Evolutionary conservation across 2,329 filamentous ascomycete genomes (phyloP).

Genomic region (Pseudogymnoascus sp.): DNA sequence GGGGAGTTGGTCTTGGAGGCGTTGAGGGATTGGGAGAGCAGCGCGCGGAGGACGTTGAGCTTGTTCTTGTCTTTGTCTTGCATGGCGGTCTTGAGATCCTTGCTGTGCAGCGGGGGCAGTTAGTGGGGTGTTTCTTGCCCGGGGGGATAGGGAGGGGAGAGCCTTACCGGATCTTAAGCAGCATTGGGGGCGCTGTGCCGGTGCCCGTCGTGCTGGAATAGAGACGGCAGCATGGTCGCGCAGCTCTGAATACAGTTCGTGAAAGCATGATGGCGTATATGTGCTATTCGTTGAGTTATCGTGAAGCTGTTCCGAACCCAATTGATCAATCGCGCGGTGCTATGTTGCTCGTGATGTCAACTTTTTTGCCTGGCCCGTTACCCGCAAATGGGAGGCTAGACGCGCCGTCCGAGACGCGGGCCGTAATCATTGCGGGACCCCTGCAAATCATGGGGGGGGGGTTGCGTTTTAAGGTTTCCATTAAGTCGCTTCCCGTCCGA

Average conservation of each 20-base stretch:
- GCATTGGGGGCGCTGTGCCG: conserved; percentile 29
- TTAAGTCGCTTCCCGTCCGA: conserved; percentile 6
- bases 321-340: neutral
- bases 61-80: conserved; percentile 57
- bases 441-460: conserved; percentile 6
- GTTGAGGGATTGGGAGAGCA: conserved; percentile 67
- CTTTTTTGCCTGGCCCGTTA: conserved; percentile 6
- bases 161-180: conserved; percentile 32
- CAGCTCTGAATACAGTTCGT: neutral
- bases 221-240: neutral
- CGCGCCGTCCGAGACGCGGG: conserved; percentile 9
- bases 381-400: neutral
- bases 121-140: neutral
- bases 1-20: conserved; percentile 66
- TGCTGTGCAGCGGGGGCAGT: conserved; percentile 20
- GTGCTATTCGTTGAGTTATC: neutral
- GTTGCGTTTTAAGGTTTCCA: neutral
- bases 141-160: neutral
- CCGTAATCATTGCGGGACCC: neutral
- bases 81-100: conserved; percentile 61
- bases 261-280: neutral
- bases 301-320: neutral
- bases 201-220: conserved; percentile 19
- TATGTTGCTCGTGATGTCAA: neutral
- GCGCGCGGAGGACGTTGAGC: conserved; percentile 60